phyloP scores from a whole-genome alignment of 768 basidiomycete genomes.

The Lactarius tabidus region DNA sequence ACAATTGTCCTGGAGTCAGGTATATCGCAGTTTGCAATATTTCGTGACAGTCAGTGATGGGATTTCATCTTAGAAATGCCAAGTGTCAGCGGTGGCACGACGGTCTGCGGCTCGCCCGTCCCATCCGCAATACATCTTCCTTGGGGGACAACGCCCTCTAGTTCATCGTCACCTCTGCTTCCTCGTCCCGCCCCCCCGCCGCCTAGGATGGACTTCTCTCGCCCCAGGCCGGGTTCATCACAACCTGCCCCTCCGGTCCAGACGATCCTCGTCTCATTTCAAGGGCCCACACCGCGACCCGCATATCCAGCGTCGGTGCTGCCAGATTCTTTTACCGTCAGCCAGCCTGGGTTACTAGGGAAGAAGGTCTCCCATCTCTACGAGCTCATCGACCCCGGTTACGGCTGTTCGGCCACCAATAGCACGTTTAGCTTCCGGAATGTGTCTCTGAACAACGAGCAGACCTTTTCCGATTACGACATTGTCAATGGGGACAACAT shows the following conservation, averaged over 20 bases:
- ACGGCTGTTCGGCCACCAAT: background rate
- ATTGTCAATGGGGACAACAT: background rate
- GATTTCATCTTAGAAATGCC: background rate
- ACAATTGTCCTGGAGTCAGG: slow-evolving; percentile 8
- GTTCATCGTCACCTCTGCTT: background rate
- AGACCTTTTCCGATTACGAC: background rate
- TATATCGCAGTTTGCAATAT: background rate
- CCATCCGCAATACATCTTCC: background rate
- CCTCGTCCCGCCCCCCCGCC: background rate
- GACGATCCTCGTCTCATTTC: too few relatives aligned
- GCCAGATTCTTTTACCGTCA: background rate
- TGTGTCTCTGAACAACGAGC: background rate
- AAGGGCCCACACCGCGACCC: too few relatives aligned
- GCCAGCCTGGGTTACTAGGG: background rate
- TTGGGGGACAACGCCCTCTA: background rate
- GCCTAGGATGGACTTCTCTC: too few relatives aligned
- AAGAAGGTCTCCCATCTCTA: background rate
- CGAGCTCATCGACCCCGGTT: background rate
- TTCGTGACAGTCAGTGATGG: background rate
- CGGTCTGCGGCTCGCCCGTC: background rate
- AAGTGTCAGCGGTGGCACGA: too few relatives aligned
- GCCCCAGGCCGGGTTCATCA: too few relatives aligned
- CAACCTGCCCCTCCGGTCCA: too few relatives aligned
- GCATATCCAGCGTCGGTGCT: too few relatives aligned
- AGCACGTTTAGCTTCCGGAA: background rate